Percentiles rank a stretch among this genome's conserved stretches.
These are phyloP conservation scores for Coemansia sp. DNA, from an alignment of 192 early-diverging fungal species.

Conservation along the genomic window DNA sequence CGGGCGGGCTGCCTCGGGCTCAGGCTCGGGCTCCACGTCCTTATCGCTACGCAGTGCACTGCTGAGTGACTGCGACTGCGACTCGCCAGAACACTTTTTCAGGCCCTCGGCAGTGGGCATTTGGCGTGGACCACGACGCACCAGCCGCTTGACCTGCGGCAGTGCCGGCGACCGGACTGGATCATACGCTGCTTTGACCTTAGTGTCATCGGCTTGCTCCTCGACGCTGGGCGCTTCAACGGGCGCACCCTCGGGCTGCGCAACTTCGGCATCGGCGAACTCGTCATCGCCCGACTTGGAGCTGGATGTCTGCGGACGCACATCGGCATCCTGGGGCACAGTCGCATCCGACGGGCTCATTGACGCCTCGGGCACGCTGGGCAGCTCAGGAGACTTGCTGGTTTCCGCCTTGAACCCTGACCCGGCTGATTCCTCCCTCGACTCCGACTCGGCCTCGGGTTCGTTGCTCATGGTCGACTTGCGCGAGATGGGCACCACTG, in stretches of 20 bases:
- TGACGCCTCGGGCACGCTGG: neutral
- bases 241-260: neutral
- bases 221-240: constrained; percentile 3
- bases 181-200: constrained; percentile 7
- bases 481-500: constrained; percentile 15
- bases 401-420: neutral
- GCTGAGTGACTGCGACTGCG: constrained; percentile 40
- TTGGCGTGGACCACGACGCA: constrained; percentile 43
- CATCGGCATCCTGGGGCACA: neutral
- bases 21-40: constrained; percentile 15
- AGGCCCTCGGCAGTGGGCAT: constrained; percentile 46
- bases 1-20: constrained; percentile 6
- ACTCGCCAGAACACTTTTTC: constrained; percentile 35
- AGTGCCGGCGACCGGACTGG: constrained; percentile 41
- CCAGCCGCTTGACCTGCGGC: constrained; percentile 34
- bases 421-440: neutral
- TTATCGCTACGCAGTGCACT: constrained; percentile 40
- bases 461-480: neutral
- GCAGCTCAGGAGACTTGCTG: neutral
- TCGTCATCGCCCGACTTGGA: constrained; percentile 1
- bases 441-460: neutral
- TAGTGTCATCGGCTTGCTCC: constrained; percentile 6
- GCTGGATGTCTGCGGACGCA: neutral
- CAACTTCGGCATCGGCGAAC: neutral
- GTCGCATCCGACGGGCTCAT: neutral